phyloP scores from a whole-genome alignment of 108 stramenopile genomes.

The Cyclotella distinguenda region DNA sequence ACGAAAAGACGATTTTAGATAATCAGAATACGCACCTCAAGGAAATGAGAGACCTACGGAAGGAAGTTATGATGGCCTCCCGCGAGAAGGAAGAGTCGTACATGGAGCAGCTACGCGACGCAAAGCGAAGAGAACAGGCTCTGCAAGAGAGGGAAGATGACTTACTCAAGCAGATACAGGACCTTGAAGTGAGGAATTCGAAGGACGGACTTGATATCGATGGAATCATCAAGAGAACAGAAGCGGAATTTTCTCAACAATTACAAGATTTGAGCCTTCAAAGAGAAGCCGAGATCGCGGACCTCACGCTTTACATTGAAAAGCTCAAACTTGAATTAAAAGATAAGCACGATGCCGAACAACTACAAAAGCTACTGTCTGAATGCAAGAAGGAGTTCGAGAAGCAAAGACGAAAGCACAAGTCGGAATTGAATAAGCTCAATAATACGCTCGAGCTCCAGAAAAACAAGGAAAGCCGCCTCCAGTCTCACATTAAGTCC shows the following conservation, averaged over 20 bases:
- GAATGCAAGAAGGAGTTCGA: conserved; percentile 38
- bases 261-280: conserved; percentile 5
- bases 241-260: conserved; percentile 12
- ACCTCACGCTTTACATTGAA: conserved; percentile 14
- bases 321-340: conserved; percentile 16
- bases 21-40: conserved; percentile 21
- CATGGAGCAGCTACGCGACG: conserved; percentile 24
- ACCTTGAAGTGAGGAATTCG: conserved; percentile 13
- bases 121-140: conserved; percentile 22
- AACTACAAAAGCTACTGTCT: conserved; percentile 9
- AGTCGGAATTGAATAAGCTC: conserved; percentile 38
- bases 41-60: conserved; percentile 20
- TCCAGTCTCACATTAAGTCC: conserved; percentile 35
- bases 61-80: not conserved
- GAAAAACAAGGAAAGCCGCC: conserved; percentile 35
- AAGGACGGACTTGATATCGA: conserved; percentile 9
- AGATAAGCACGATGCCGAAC: not conserved
- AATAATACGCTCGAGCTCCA: conserved; percentile 40
- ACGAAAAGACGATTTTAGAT: conserved; percentile 14
- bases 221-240: conserved; percentile 13
- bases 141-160: conserved; percentile 17
- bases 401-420: conserved; percentile 31
- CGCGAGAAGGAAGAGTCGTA: conserved; percentile 27
- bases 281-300: conserved; percentile 10
- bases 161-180: conserved; percentile 19